Conservation (phyloP, 2,329 filamentous ascomycete species). For the Fragosphaeria purpurea region DNA sequence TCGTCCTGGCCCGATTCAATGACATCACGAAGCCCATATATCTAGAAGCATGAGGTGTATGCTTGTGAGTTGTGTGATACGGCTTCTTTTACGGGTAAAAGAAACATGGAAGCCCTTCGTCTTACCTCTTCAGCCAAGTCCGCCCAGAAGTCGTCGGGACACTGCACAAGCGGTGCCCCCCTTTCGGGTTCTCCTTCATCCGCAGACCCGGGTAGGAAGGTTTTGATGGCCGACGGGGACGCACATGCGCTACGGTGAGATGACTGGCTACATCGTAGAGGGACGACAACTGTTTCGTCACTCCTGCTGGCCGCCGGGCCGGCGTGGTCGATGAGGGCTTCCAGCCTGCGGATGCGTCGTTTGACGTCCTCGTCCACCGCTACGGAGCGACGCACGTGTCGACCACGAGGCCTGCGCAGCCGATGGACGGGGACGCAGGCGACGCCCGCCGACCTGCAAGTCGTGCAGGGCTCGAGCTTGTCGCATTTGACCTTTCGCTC, state of each 20-base stretch:
- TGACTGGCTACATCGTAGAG: too few species aligned
- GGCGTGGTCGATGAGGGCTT: background rate
- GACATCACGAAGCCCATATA: background rate
- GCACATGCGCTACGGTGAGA: too few species aligned
- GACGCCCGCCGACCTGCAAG: background rate
- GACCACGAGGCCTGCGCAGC: background rate
- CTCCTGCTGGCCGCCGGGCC: background rate
- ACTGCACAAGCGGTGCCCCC: background rate
- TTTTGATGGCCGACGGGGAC: too few species aligned
- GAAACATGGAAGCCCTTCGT: too few species aligned
- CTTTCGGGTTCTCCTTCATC: background rate
- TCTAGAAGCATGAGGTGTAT: background rate
- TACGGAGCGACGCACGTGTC: background rate
- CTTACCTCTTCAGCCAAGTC: background rate
- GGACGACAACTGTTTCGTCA: background rate
- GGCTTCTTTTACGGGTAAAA: too few species aligned
- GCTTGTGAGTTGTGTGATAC: too few species aligned
- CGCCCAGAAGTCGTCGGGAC: conserved; percentile 5
- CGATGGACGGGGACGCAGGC: background rate
- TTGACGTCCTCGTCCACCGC: background rate
- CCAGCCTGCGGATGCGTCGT: conserved; percentile 1
- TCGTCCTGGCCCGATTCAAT: background rate
- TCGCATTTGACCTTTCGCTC: conserved; percentile 1
- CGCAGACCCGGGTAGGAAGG: too few species aligned
- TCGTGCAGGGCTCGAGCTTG: conserved; percentile 1